These are phyloP conservation scores for Tetrahymena thermophila DNA, from an alignment of 73 alveolate species.

Conservation along the genomic window DNA sequence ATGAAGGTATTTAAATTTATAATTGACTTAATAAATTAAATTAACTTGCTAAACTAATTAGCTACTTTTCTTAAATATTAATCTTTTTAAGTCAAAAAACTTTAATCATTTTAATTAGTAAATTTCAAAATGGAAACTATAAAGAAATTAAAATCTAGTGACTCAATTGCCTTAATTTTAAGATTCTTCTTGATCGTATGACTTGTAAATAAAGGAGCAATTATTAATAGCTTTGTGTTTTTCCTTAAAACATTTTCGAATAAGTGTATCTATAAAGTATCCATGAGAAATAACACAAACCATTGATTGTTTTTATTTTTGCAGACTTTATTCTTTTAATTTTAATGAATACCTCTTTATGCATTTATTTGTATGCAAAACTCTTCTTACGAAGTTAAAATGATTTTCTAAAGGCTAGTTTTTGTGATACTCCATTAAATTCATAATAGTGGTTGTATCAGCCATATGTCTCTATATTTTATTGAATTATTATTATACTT, in stretches of 20 bases:
- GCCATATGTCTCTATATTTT: not conserved
- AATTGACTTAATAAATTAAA: no score
- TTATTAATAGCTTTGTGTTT: not conserved
- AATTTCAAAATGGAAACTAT: not conserved
- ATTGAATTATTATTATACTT: not conserved
- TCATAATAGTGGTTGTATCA: not conserved
- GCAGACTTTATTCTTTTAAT: not conserved
- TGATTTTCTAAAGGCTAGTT: not conserved
- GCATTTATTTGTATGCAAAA: not conserved
- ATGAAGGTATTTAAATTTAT: no score
- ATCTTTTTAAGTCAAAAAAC: not conserved
- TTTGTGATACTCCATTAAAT: not conserved
- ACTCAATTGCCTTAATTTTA: not conserved
- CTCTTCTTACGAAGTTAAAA: not conserved
- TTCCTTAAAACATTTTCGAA: not conserved
- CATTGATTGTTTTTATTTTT: not conserved
- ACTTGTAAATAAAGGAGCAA: not conserved
- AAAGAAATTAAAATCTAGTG: not conserved
- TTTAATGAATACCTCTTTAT: not conserved
- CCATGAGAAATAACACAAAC: not conserved
- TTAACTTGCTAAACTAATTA: not conserved
- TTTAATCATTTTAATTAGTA: not conserved
- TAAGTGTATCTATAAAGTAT: not conserved
- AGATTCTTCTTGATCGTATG: not conserved
- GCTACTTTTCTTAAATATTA: no score